Base-by-base conservation (phyloP, 768 basidiomycete genomes). In the Suillus sp. region DNA sequence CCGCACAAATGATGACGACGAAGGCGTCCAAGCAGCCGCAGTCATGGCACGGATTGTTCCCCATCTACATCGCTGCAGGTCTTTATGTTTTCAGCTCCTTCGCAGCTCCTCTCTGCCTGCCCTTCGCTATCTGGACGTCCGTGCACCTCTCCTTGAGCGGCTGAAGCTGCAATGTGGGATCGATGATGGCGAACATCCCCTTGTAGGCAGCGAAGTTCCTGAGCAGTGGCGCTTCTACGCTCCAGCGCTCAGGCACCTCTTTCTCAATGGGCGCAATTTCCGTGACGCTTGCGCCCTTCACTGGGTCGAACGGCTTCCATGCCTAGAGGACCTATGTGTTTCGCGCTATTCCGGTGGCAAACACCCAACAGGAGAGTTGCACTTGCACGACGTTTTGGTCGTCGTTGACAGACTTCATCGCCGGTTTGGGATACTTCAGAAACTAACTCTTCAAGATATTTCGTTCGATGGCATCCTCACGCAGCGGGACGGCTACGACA, bases 251-350 rank as follows among this genome's bases (percentile, higher is more conserved):
- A 20, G 40, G n/a, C 16, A 37, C 20, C 62, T 63, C 25, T 43
- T 61, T 37, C 58, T 63, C 27, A 63, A 63, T 25, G 62, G 62
- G 30, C 59, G 43, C 11, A 63, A 63, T 47, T 61, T 63, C 38
- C 40, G 61, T 25, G 61, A 56, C 4, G 55, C 55, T 27, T 56
- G 55, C 37, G 55, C 55, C 25, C 25, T 27, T 56, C 25, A 5
- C 16, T 56, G 55, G 55, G 55, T 38, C 22, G 55, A 56, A 25
- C 22, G 2, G 25, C 55, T 56, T 38, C 2, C 16, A 27, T 20
- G 9, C 35, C 10, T 56, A 38, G 37, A 37, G 22, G 37, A 38
- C 16, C 35, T 56, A 38, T 38, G 16, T 27, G 22, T 56, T 20
- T 56, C 55, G 18, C 55, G 55, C 2, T 56, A 56, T 56, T 38